phyloP scores from a whole-genome alignment of 805 yeast genomes.

The Candida jianshihensis region DNA sequence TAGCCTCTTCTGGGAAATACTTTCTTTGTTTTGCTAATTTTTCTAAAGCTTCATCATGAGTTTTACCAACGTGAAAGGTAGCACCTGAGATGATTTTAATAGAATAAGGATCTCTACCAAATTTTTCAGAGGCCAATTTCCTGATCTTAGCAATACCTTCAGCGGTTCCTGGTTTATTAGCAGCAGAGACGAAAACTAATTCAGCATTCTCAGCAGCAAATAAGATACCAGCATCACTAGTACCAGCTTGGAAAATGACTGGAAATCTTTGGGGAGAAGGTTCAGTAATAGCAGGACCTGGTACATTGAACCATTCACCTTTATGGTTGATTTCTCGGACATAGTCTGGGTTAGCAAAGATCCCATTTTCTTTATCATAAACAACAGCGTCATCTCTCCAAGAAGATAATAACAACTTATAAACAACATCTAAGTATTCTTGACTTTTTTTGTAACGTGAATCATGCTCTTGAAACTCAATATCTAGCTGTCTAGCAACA shows the following conservation, averaged over 20 bases:
- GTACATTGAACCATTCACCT: constrained; percentile 27
- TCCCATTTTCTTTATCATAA: constrained; percentile 14
- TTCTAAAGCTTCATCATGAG: constrained; percentile 31
- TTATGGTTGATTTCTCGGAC: constrained; percentile 31
- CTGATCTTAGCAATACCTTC: constrained; percentile 17
- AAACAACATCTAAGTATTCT: constrained; percentile 32
- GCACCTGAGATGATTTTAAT: constrained; percentile 28
- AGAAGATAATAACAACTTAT: constrained; percentile 29
- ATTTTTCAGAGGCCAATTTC: constrained; percentile 24
- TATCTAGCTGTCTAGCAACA: constrained; percentile 31
- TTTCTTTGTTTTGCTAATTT: constrained; percentile 24
- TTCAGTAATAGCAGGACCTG: constrained; percentile 30
- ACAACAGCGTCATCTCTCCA: constrained; percentile 32
- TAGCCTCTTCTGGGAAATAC: constrained; percentile 29
- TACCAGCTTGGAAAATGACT: constrained; percentile 35
- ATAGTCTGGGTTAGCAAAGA: constrained; percentile 27
- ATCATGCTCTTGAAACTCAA: constrained; percentile 31
- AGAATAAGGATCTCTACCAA: constrained; percentile 27
- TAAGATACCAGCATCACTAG: constrained; percentile 30
- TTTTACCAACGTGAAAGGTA: constrained; percentile 27
- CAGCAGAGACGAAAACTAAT: constrained; percentile 27
- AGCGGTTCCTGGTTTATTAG: constrained; percentile 24
- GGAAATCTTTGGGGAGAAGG: constrained; percentile 40
- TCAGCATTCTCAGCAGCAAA: constrained; percentile 39
- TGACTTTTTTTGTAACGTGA: constrained; percentile 31